phyloP scores from a whole-genome alignment of 2,329 filamentous ascomycete genomes.

The Colletotrichum endophyticum region DNA sequence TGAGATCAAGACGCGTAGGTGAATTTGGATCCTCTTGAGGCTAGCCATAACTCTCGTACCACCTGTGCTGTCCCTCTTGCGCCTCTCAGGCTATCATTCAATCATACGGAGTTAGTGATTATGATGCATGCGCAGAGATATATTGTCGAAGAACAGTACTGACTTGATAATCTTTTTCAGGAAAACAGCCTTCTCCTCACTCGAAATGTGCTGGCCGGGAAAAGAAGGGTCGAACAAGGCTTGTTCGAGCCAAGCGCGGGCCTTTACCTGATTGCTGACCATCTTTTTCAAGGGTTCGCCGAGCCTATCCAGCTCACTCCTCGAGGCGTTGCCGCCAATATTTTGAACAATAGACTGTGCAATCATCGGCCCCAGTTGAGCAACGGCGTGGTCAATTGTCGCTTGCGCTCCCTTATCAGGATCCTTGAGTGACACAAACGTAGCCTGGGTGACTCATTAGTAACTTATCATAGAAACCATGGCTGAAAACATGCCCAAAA shows the following conservation, averaged over 20 bases:
- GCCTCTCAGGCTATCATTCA: conserved; percentile 62
- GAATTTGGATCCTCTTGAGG: conserved; percentile 66
- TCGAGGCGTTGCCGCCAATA: conserved; percentile 69
- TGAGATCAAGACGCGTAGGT: conserved; percentile 58
- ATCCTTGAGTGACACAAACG: conserved; percentile 55
- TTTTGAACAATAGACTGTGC: conserved; percentile 66
- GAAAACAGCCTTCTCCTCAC: conserved; percentile 66
- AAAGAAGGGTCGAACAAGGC: conserved; percentile 62
- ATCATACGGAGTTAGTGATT: neutral
- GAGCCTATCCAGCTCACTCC: conserved; percentile 75
- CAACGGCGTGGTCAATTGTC: conserved; percentile 54
- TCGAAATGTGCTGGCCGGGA: conserved; percentile 62
- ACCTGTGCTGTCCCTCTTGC: conserved; percentile 68
- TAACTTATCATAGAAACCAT: neutral
- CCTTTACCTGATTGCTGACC: conserved; percentile 57
- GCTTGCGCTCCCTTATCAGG: conserved; percentile 46
- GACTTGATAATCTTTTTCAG: conserved; percentile 70
- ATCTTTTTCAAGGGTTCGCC: conserved; percentile 75
- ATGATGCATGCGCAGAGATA: neutral
- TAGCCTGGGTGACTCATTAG: conserved; percentile 43
- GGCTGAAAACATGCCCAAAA: conserved; percentile 68
- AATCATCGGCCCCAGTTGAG: conserved; percentile 66
- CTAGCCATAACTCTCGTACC: conserved; percentile 76
- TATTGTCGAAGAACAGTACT: conserved; percentile 28
- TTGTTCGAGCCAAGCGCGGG: conserved; percentile 67